These are phyloP conservation scores for Pichia sp. DNA, from an alignment of 1,139 yeast genomes.

Conservation along the genomic window DNA sequence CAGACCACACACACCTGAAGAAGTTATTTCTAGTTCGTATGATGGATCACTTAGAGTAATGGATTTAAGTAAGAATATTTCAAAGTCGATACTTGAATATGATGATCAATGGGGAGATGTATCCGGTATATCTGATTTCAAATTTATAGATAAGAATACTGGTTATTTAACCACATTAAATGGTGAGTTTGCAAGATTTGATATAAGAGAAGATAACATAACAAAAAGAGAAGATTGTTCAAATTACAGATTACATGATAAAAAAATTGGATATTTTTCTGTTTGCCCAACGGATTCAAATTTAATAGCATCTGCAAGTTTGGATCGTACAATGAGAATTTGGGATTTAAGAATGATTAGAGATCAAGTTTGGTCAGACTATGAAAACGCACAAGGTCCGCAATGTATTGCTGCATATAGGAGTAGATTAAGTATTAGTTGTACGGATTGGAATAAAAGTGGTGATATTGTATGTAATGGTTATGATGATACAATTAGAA, in stretches of 20 bases:
- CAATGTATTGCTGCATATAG: constrained; percentile 56
- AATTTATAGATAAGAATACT: constrained; percentile 46
- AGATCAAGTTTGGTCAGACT: constrained; percentile 40
- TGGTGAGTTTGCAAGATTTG: constrained; percentile 72
- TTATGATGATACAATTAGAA: constrained; percentile 73
- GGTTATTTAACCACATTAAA: constrained; percentile 68
- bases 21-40: constrained; percentile 66
- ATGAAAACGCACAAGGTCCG: constrained; percentile 39
- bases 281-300: constrained; percentile 58
- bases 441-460: constrained; percentile 75
- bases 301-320: constrained; percentile 81
- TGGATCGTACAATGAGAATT: constrained; percentile 73
- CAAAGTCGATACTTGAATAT: constrained; percentile 51
- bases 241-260: constrained; percentile 64
- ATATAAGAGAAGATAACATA: constrained; percentile 44
- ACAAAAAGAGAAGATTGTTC: constrained; percentile 27
- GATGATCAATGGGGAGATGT: constrained; percentile 45
- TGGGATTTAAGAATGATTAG: constrained; percentile 70
- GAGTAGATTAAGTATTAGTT: constrained; percentile 74
- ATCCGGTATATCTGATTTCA: constrained; percentile 59
- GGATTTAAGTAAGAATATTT: constrained; percentile 55
- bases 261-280: constrained; percentile 84
- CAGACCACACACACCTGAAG: constrained; percentile 36
- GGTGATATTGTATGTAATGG: constrained; percentile 87
- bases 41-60: constrained; percentile 78